Evolutionary conservation across 1,139 yeast species (phyloP), one percentile per base, ranked within the genome.

Genomic region (Debaryomyces udenii): DNA sequence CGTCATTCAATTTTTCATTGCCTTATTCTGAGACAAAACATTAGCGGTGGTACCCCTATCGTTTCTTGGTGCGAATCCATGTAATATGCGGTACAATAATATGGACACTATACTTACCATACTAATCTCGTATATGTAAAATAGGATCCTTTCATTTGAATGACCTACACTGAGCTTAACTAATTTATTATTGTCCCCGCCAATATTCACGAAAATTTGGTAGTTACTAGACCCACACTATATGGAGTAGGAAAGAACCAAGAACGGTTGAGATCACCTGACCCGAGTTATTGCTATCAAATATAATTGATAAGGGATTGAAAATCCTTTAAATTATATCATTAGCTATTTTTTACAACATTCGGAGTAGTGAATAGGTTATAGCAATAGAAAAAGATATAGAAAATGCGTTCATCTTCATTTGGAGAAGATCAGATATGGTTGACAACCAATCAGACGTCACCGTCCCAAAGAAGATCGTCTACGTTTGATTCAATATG

Each of bases 401-500:
- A 15, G 17, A 37, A 9, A 26, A 37, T 37, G 40, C 40, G 40
- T 31, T 37, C 40, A 11, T 31, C 31, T 16, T 37, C 40, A 26
- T 37, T 37, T 27, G 40, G 34, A 24, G 40, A 37, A 17, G 36
- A 27, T 18, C 40, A 31, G 31, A 37, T 37, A 17, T 37, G 40
- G 40, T 26, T 37, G 27, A 37, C 36, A 13, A 26, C 30, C 16
- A 26, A 29, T 11, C 39, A 38, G 24, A 22, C 18, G 11, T 18
- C 44, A 6, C 31, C 44, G 14, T 18, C 30, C 6, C 26, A 31
- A 20, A 33, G 40, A 34, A 41, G 40, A 27, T 13, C 42, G 16
- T 38, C 41, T n/a, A 28, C 28, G 14, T 34, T 41, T 11, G 44
- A 41, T 10, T 31, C 39, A 16, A 41, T 41, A 38, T 41, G 44